A percentile compares a stretch with the other conserved stretches of the same genome.
Conservation (phyloP, 495 filamentous ascomycete genomes). For the Xeromyces bisporus region DNA sequence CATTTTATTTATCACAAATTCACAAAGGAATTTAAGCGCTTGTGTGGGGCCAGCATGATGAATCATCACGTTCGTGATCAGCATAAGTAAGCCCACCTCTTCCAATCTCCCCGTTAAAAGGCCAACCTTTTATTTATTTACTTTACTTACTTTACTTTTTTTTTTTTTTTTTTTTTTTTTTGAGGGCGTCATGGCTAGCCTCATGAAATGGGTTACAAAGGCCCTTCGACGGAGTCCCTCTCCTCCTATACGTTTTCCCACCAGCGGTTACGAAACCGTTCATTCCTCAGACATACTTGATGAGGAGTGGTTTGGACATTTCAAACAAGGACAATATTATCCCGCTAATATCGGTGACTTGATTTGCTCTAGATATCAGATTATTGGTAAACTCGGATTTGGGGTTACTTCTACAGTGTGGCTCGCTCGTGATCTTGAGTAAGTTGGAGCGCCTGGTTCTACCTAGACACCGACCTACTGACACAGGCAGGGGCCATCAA, state of each 20-base stretch:
- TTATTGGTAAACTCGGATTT: constrained; percentile 40
- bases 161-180: too few relatives aligned
- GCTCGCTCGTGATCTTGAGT: constrained; percentile 35
- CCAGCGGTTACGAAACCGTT: constrained; percentile 9
- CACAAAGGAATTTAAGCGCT: too few relatives aligned
- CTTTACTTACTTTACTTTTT: too few relatives aligned
- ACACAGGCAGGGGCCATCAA: constrained; percentile 14
- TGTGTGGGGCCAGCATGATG: too few relatives aligned
- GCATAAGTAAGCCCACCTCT: too few relatives aligned
- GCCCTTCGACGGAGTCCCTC: too few relatives aligned
- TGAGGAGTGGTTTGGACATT: constrained; percentile 30
- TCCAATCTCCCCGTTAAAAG: too few relatives aligned
- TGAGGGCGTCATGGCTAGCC: too few relatives aligned
- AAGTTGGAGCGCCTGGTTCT: constrained; percentile 8
- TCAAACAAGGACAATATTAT: constrained; percentile 29
- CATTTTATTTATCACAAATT: too few relatives aligned
- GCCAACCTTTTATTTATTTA: too few relatives aligned
- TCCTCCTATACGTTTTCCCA: constrained; percentile 9
- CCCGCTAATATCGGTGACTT: constrained; percentile 37
- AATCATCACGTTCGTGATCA: too few relatives aligned
- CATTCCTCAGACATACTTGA: constrained; percentile 15
- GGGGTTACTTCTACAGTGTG: constrained; percentile 37
- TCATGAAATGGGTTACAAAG: too few relatives aligned
- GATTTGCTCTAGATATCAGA: constrained; percentile 30
- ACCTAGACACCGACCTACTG: constrained; percentile 4